These are phyloP conservation scores for Fraxinus paxiana DNA, from an alignment of 305 asterid species.

Conservation along the genomic window DNA sequence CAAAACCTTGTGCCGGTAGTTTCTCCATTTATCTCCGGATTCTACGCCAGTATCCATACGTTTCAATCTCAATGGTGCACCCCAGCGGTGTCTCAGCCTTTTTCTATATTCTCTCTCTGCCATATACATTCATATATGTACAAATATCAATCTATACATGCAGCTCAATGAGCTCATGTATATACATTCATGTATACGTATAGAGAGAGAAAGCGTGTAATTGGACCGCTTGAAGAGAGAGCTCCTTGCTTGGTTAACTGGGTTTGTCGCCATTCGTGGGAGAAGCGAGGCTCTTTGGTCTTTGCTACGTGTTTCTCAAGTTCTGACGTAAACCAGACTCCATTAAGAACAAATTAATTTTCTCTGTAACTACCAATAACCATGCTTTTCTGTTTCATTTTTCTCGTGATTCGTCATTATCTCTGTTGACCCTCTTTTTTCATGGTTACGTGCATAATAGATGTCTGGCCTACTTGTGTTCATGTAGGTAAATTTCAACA, in stretches of 20 bases:
- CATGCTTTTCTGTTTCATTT: neutral
- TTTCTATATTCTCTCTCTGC: slow-evolving; percentile 39
- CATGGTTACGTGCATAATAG: neutral
- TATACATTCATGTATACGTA: neutral
- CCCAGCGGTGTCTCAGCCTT: slow-evolving; percentile 45
- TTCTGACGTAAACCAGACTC: slow-evolving; percentile 33
- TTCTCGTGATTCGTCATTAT: neutral
- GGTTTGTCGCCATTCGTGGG: slow-evolving; percentile 45
- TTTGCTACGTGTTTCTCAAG: slow-evolving; percentile 37
- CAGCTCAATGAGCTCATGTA: neutral
- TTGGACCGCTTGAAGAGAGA: slow-evolving; percentile 30
- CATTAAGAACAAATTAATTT: neutral
- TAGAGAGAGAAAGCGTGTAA: slow-evolving; percentile 22
- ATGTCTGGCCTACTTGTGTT: neutral
- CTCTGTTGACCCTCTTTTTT: neutral
- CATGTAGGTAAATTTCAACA: neutral
- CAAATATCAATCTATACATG: neutral
- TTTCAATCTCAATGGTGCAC: slow-evolving; percentile 47
- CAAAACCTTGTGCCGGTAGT: slow-evolving; percentile 52
- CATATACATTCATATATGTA: neutral
- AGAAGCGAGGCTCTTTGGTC: slow-evolving; percentile 28
- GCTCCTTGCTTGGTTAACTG: slow-evolving; percentile 12
- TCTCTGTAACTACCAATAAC: slow-evolving; percentile 12
- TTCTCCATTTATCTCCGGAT: slow-evolving; percentile 51
- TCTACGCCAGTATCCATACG: slow-evolving; percentile 62